Evolutionary conservation across 2,329 filamentous ascomycete species (phyloP).

Genomic region (Ascochyta clinopodiicola): DNA sequence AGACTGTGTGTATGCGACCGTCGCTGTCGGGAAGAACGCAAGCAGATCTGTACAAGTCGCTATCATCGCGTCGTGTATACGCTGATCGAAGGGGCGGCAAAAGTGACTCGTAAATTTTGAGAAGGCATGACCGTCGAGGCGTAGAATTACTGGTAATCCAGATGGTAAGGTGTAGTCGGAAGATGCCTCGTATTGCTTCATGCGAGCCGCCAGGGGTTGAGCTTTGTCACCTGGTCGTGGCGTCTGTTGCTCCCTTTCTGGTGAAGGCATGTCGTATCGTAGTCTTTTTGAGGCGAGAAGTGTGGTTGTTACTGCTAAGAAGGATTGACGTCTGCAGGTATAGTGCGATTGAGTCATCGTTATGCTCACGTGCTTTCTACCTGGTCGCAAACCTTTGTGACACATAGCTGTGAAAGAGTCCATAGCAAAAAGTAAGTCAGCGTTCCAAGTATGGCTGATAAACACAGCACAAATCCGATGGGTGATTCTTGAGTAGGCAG

Average conservation of each 20-base stretch:
- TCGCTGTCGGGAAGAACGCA: slow-evolving; percentile 36
- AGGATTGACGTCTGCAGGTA: background rate
- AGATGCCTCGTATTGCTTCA: slow-evolving; percentile 41
- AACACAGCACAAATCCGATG: no score
- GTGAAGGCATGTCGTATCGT: no score
- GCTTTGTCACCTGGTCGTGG: slow-evolving; percentile 1
- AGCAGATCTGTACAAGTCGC: slow-evolving; percentile 35
- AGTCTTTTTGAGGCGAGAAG: background rate
- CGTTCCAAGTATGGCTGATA: no score
- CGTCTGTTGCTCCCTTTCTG: slow-evolving; percentile 1
- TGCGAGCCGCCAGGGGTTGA: slow-evolving; percentile 34
- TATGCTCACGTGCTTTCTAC: background rate
- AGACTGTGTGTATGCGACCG: slow-evolving; percentile 43
- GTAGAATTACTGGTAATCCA: slow-evolving; percentile 31
- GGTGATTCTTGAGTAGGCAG: no score
- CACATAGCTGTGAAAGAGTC: background rate
- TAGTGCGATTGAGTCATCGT: slow-evolving; percentile 4
- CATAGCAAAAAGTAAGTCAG: no score
- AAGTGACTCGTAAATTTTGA: slow-evolving; percentile 40
- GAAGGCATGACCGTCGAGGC: slow-evolving; percentile 42
- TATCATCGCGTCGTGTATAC: slow-evolving; percentile 42
- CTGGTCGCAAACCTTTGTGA: background rate
- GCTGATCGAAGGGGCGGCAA: slow-evolving; percentile 37
- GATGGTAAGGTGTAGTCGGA: slow-evolving; percentile 33
- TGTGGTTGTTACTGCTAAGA: background rate